Evolutionary conservation across 225 moss, liverwort and hornwort genomes (phyloP), one percentile per base, ranked within the genome.

Genomic region (Pseudoscleropodium purum): DNA sequence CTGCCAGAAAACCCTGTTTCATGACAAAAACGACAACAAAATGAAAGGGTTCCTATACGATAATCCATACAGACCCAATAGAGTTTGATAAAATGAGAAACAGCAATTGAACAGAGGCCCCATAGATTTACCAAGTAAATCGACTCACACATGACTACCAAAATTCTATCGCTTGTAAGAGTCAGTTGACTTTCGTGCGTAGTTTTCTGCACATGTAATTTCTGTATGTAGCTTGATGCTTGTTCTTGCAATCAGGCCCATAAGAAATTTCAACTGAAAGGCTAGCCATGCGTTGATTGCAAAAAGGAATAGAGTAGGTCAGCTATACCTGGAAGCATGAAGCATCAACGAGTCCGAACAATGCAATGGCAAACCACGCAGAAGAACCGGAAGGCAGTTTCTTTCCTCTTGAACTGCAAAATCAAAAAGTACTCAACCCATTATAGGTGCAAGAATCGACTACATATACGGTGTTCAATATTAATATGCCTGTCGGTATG

Each of bases 271-370:
- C 65, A 80, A 89, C 26, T 34, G 43, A 67, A 56, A 79, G 36
- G 56, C 43, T 34, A 74, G 17, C 27, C 72, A 72, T 64, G 73
- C 25, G 43, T 54, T 59, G 62, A 13, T 62, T 45, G 64, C 67
- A 78, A 36, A 43, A 29, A 88, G 74, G 33, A 75, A 83, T 82
- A 69, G 49, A 52, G 47, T 34, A 80, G 52, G 87, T 80, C 47
- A 45, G 84, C 79, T 34, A 70, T 84, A 94, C 95, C 93, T 99
- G 99, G 87, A 99, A 99, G 93, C 96, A 99, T 25, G 99, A 90
- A 77, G 95, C 99, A 90, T 99, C 99, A 33, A 99, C 88, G 66
- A 99, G 92, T 47, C 95, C 97, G 76, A 99, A 99, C 62, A 99
- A 92, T 43, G 93, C 94, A 87, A 99, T 97, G 59, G 99, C 94